Conservation (phyloP, 2,329 filamentous ascomycete genomes). For the Tolypocladium album region DNA sequence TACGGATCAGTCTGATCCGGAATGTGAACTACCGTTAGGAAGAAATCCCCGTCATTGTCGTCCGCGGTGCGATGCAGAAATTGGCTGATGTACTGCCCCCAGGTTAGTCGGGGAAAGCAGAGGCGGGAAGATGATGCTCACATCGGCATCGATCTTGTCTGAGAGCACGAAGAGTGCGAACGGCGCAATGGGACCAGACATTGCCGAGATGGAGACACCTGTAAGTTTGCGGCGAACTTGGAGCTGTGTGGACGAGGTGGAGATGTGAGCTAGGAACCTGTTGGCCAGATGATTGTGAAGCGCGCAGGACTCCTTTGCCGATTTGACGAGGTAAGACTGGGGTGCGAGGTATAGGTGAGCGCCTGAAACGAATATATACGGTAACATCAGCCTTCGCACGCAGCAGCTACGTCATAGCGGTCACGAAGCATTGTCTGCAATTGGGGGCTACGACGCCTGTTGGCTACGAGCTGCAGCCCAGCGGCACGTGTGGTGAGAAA, state of each 20-base stretch:
- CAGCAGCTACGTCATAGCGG: neutral
- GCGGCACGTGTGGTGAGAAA: neutral
- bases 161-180: neutral
- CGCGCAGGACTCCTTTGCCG: too few species aligned
- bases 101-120: neutral
- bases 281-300: too few species aligned
- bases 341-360: too few species aligned
- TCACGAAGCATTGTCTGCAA: neutral
- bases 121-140: neutral
- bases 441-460: neutral
- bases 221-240: too few species aligned
- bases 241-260: too few species aligned
- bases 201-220: neutral
- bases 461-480: neutral
- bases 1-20: neutral
- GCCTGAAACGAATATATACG: neutral
- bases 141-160: neutral
- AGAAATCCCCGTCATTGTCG: neutral
- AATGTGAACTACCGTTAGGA: neutral
- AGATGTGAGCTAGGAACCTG: too few species aligned
- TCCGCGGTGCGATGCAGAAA: neutral
- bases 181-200: neutral
- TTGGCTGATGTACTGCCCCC: neutral
- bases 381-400: neutral
- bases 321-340: too few species aligned